These are phyloP conservation scores for Suillus subaureus DNA, from an alignment of 768 basidiomycete genomes.

Conservation along the genomic window DNA sequence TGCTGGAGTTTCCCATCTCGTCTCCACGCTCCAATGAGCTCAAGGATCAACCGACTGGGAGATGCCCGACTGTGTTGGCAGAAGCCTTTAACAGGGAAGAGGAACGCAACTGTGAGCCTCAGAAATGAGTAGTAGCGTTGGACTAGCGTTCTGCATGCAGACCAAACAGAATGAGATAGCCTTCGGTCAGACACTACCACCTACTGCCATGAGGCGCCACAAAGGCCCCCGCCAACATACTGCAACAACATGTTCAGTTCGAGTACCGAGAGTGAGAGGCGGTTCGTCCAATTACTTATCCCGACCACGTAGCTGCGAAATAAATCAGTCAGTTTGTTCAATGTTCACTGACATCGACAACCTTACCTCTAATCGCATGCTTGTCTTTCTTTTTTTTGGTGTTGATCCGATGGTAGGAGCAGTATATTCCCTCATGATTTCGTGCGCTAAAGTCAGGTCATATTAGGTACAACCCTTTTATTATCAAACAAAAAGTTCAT, in stretches of 20 bases:
- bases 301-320: constrained; percentile 15
- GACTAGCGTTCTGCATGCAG: not conserved
- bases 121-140: not conserved
- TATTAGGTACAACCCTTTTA: no score
- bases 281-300: not conserved
- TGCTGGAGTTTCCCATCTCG: not conserved
- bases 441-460: not conserved
- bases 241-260: not conserved
- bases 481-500: not conserved
- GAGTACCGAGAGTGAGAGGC: constrained; percentile 12
- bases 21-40: not conserved
- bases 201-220: not conserved
- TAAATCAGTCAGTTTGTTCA: not conserved
- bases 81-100: not conserved
- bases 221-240: no score
- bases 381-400: not conserved
- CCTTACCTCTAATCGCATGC: not conserved
- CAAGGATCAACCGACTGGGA: not conserved
- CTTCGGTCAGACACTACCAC: not conserved
- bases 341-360: not conserved
- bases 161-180: not conserved
- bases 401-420: not conserved
- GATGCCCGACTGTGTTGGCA: not conserved
- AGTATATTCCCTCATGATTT: not conserved
- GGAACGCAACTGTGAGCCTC: not conserved